Evolutionary conservation across 148 eudicot species (phyloP), one percentile per base, ranked within the genome.

Genomic region (Agrostemma githago): DNA sequence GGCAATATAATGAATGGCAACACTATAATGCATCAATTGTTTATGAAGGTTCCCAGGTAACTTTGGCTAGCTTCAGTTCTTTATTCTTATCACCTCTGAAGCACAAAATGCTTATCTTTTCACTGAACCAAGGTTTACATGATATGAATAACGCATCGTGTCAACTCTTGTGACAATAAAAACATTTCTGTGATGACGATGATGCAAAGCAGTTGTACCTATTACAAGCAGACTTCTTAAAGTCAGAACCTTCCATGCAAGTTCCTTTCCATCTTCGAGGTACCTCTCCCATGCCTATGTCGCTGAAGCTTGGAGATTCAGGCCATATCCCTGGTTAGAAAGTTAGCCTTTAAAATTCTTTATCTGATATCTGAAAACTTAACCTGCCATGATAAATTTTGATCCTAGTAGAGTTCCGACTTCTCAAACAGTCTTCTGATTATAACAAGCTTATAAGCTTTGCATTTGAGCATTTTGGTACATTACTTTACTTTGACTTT

Each of bases 251-350:
- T 57, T 80, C 84, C 89, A 87, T 86, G 75, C 94, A 89, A 44
- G 82, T 84, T 77, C 94, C 94, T 79, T 77, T 89, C 94, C 94
- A 89, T 79, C 79, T 78, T 21, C 38, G 80, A 69, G 94, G 94
- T 73, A 89, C 78, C 70, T 86, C 82, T 68, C 84, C 88, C 7
- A 88, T 77, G 20, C 83, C 84, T 20, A 76, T 61, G 63, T 89
- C 94, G 11, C 70, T 77, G 76, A 89, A 89, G 76, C 94, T 89
- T 20, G 94, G 88, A 71, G 91, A 88, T 81, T 89, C 94, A 3
- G 94, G 94, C 86, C 89, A 84, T 81, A 89, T 60, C 9, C 94
- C 94, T 89, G 79, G n/a, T 58, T 61, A 14, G 34, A 21, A 61
- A 9, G 12, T 61, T 61, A 21, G 26, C 26, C 4, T 39, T 65